Conservation (phyloP, 2,329 filamentous ascomycete species). For the Ascochyta rabiei region DNA sequence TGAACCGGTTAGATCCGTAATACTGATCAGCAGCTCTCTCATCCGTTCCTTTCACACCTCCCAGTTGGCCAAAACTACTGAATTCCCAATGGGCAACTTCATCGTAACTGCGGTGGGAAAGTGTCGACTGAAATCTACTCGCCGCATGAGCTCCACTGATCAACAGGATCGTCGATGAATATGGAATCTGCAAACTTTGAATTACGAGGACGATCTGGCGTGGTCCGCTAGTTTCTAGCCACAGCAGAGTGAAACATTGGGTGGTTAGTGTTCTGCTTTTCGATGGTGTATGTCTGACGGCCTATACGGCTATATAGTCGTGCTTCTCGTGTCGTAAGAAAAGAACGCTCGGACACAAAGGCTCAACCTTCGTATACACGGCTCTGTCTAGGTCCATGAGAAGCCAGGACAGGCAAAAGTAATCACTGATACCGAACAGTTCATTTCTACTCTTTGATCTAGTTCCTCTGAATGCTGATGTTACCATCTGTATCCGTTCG, state of each 20-base stretch:
- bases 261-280: conserved; percentile 4
- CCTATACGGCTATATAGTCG: neutral
- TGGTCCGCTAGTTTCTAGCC: conserved; percentile 4
- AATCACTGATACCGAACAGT: no score
- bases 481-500: no score
- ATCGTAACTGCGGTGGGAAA: neutral
- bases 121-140: neutral
- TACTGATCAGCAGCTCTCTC: conserved; percentile 1
- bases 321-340: neutral
- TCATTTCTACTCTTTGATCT: no score
- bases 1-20: neutral
- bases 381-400: no score
- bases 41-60: neutral
- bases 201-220: conserved; percentile 5
- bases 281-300: neutral
- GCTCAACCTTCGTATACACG: no score
- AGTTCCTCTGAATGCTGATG: no score
- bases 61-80: neutral
- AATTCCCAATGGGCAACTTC: neutral
- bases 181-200: neutral
- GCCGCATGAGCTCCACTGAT: conserved; percentile 2
- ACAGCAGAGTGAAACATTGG: conserved; percentile 3
- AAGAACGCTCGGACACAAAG: neutral
- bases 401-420: no score
- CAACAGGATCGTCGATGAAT: neutral